These are phyloP conservation scores for Ustilaginoidea virens DNA, from an alignment of 2,329 filamentous ascomycete genomes.

Conservation along the genomic window DNA sequence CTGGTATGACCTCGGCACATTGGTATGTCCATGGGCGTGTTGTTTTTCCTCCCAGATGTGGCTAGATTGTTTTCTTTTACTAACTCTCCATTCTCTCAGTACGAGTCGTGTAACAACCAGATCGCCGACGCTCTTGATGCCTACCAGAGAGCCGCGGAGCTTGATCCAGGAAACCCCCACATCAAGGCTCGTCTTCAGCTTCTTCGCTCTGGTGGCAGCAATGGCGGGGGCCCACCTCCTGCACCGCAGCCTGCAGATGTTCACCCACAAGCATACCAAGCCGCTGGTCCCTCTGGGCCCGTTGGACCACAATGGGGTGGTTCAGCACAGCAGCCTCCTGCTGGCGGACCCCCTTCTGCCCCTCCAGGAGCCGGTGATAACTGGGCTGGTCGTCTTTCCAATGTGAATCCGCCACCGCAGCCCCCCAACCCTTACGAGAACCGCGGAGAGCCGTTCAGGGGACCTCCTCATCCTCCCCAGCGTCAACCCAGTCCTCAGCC, in stretches of 20 bases:
- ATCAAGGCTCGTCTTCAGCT: conserved; percentile 91
- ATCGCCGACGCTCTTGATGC: conserved; percentile 92
- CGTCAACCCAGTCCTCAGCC: conserved; percentile 64
- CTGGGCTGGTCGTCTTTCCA: conserved; percentile 53
- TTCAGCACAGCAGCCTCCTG: conserved; percentile 42
- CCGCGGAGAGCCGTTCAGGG: conserved; percentile 47
- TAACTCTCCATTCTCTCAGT: conserved; percentile 33
- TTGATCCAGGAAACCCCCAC: conserved; percentile 84
- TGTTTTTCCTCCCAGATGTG: neutral
- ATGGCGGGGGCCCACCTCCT: conserved; percentile 54
- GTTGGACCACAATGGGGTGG: conserved; percentile 83
- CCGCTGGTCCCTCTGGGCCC: conserved; percentile 62
- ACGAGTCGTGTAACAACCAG: conserved; percentile 98
- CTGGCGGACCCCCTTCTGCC: conserved; percentile 45
- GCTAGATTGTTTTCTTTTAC: conserved; percentile 13
- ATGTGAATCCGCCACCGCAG: conserved; percentile 62
- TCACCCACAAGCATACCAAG: conserved; percentile 86
- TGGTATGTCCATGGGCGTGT: conserved; percentile 44
- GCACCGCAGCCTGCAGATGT: conserved; percentile 91
- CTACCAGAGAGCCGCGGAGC: conserved; percentile 83
- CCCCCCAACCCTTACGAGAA: conserved; percentile 72
- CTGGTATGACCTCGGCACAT: conserved; percentile 93
- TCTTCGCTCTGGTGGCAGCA: conserved; percentile 64
- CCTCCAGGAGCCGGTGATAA: conserved; percentile 40
- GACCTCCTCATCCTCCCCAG: conserved; percentile 48